These are phyloP conservation scores for Stipa capillata DNA, from an alignment of 176 grass and related monocot species.

Conservation along the genomic window DNA sequence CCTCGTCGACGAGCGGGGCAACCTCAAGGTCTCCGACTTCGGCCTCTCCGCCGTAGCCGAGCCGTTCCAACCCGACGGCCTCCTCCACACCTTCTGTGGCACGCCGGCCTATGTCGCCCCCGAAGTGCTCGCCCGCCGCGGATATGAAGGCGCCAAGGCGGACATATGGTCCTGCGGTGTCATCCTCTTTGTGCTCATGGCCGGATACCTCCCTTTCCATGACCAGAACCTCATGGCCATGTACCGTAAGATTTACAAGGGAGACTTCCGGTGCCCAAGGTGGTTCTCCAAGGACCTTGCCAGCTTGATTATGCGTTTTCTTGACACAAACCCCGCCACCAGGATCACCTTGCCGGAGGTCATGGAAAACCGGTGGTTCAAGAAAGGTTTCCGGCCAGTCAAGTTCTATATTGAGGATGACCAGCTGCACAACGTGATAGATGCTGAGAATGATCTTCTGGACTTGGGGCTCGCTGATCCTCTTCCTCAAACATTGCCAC, in stretches of 20 bases:
- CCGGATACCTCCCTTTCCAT: conserved; percentile 88
- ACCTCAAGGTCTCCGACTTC: conserved; percentile 94
- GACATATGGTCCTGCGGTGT: conserved; percentile 97
- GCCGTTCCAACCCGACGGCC: conserved; percentile 58
- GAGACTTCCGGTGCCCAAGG: conserved; percentile 80
- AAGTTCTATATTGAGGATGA: conserved; percentile 91
- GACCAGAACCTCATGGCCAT: conserved; percentile 87
- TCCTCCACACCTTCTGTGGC: conserved; percentile 97
- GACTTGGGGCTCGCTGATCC: not conserved
- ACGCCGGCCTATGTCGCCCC: conserved; percentile 94
- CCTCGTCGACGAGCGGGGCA: conserved; percentile 68
- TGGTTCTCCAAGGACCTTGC: conserved; percentile 90
- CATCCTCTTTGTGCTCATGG: conserved; percentile 96
- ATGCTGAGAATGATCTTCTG: conserved; percentile 20
- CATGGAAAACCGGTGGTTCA: conserved; percentile 88
- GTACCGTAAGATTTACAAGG: conserved; percentile 94
- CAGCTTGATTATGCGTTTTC: conserved; percentile 42
- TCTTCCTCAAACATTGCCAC: conserved; percentile 20
- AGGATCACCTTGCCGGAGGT: conserved; percentile 72
- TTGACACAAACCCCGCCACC: conserved; percentile 62
- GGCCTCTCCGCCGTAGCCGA: conserved; percentile 84
- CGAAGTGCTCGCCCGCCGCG: conserved; percentile 64
- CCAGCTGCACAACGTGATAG: conserved; percentile 46
- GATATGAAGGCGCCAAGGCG: conserved; percentile 84
- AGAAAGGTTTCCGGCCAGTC: conserved; percentile 82